Evolutionary conservation across 345 rosid species (phyloP), one percentile per base, ranked within the genome.

Genomic region (Euclidium syriacum): DNA sequence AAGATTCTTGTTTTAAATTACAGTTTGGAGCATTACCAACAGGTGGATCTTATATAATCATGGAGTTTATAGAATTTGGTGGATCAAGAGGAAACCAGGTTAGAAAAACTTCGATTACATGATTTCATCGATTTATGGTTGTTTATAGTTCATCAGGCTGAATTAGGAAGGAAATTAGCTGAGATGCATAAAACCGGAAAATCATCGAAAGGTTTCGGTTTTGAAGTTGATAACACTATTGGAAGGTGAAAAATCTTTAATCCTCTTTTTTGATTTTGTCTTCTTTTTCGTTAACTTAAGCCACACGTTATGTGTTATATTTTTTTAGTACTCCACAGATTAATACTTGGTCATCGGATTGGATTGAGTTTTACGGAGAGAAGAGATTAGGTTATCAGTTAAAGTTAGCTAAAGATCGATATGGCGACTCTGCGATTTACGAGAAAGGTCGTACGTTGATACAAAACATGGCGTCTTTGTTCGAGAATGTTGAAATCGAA

Each of bases 131-230:
- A 44, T 65, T 52, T 36, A 69, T 34, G 47, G 53, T 72, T 46
- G 47, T 64, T 48, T 12, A 67, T 42, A 59, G 65, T 76, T n/a
- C 57, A n/a, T 55, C 72, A 92, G 98, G 65, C 85, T 62, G 84
- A 64, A 12, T 69, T 92, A 55, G 96, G 98, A 44, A 85, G 78
- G 85, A 83, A 85, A 75, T 88, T 89, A 43, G 98, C 88, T 64
- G 94, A 87, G 79, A 92, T 89, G 98, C 98, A 89, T 79, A 85
- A 79, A 77, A 91, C 88, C 10, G 91, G 91, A 30, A 89, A 80
- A 73, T 82, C 96, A 6, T 73, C 71, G 2, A 87, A 85, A 54
- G 96, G 98, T 47, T 92, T 85, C 44, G 96, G 98, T 17, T 92
- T 92, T 65, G 84, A 85, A 40, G 94, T 89, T 27, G 84, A 89